Base-by-base conservation (phyloP, 345 rosid species). In the Syzygium oleosum region DNA sequence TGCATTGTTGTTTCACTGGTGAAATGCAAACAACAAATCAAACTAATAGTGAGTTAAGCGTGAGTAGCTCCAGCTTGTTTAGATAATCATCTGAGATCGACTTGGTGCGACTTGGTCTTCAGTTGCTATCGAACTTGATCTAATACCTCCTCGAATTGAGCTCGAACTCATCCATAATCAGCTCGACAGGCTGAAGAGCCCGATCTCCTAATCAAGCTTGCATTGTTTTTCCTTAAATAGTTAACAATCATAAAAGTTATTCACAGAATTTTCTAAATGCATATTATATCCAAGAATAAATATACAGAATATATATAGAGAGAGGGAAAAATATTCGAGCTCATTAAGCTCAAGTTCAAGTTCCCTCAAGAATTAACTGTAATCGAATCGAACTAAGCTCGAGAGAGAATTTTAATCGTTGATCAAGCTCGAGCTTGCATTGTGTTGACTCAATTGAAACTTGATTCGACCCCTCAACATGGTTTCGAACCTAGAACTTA, bases 311-410 rank as follows among this genome's bases (percentile, higher is more conserved):
- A 43, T 43, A 43, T 43, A 43, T 6, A 25, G 65, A 43, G 46
- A 43, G 46, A 59, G 65, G 65, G 2, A 59, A 59, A 59, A 17
- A 17, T 73, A 73, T 19, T 73, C 1, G 21, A 34, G 0, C 5
- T 34, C 49, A 73, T 34, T 17, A 73, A 34, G 46, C 49, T 73
- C 3, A 31, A 2, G 43, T 4, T 68, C 80, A 73, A 73, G 25
- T 34, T 34, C 46, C 25, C 19, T 34, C 0, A 9, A 3, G 25
- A 68, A 34, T 68, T 31, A 23, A 17, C 13, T 4, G 0, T 19
- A 19, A 34, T 73, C 46, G 14, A 73, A 34, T 19, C 49, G 2
- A 34, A 34, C 49, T 19, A 2, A 73, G 49, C 80, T 73, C 13
- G 7, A 34, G 23, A 73, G 38, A 0, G 80, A 73, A 73, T 73